A percentile compares a stretch with the other conserved stretches of the same genome.
These are phyloP conservation scores for Theobroma cacao DNA, from an alignment of 345 rosid genomes.

Conservation along the genomic window DNA sequence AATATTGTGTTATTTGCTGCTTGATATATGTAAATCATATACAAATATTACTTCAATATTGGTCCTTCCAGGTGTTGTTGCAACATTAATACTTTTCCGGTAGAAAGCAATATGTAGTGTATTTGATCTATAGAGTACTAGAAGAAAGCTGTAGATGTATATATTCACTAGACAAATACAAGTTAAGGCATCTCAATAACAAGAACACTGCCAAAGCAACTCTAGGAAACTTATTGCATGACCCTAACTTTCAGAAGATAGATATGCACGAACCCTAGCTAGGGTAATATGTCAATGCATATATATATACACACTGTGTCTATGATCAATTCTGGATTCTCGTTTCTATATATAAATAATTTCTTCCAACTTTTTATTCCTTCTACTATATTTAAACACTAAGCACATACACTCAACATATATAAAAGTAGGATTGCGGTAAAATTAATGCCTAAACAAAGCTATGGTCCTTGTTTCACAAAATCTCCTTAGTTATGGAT, in stretches of 20 bases:
- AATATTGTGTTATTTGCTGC: not conserved
- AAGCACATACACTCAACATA: not conserved
- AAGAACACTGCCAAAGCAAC: not conserved
- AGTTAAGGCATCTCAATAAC: not conserved
- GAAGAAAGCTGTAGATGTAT: not conserved
- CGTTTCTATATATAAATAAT: not conserved
- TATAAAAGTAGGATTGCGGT: not conserved
- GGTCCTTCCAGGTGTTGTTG: too few relatives aligned
- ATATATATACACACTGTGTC: not conserved
- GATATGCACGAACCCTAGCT: not conserved
- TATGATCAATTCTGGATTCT: not conserved
- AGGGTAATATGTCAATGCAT: not conserved
- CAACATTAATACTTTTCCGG: not conserved
- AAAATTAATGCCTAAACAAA: not conserved
- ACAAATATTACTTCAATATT: not conserved
- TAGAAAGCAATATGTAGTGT: not conserved
- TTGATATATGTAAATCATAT: not conserved
- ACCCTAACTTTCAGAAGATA: not conserved
- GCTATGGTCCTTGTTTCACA: not conserved
- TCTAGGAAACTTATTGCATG: not conserved
- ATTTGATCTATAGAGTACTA: not conserved
- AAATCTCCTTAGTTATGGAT: constrained; percentile 43
- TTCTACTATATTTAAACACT: not conserved
- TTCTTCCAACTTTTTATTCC: not conserved
- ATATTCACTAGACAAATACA: not conserved